Evolutionary conservation across 164 flowering plant species (phyloP), one percentile per base, ranked within the genome.

Genomic region (Litsea cubeba): DNA sequence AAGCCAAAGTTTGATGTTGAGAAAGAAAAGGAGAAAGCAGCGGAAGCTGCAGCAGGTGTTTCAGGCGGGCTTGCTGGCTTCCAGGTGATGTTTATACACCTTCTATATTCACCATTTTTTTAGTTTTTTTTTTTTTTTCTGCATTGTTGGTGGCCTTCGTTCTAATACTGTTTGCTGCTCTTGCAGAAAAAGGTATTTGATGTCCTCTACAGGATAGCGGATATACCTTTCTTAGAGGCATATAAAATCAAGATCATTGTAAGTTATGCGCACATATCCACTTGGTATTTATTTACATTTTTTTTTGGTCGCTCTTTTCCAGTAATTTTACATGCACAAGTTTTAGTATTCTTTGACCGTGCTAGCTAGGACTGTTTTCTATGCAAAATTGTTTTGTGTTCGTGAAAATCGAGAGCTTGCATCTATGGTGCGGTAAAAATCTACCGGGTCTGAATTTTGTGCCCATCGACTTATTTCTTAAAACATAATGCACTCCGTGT

Each of bases 11-110:
- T 85, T 80, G 87, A 88, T 0, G 82, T 82, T 54, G 99, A 95
- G 85, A 88, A 91, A 65, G 98, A 89, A 85, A 93, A 89, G 74
- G 88, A 89, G 77, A 88, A 91, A 86, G 91, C 87, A 54, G 95
- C 92, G 77, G 97, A 91, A 18, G 90, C 65, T 57, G 85, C 92
- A 63, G 72, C 85, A 35, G 70, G 78, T 30, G 68, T 35, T 30
- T 71, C 90, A 32, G 87, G 75, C 72, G 90, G 82, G 51, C 88
- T 90, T 24, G 75, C 87, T 5, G 90, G 88, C 35, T 35, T 84
- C 79, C 91, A 93, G 93, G 99, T 93, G 81, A 76, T 40, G 3
- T 35, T 71, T 17, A 54, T 54, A 3, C 60, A 7, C 49, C 60
- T 15, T 40, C 17, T 54, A 20, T 54, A 54, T 54, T 12, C 7